These are phyloP conservation scores for Eucalyptus camaldulensis DNA, from an alignment of 345 rosid genomes.

Conservation along the genomic window DNA sequence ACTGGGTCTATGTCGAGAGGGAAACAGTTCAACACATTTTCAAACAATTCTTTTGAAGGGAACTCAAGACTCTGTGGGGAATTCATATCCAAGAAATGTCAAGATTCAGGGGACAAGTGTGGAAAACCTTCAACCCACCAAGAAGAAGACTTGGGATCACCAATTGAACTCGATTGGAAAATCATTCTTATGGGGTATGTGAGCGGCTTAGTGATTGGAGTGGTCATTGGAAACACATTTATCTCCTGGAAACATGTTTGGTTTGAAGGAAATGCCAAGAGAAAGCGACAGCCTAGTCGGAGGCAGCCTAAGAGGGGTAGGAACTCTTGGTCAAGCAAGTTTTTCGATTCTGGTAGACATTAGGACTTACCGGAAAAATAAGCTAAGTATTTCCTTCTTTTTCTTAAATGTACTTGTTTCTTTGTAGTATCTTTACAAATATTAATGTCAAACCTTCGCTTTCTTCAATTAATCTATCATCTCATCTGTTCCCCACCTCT, in stretches of 20 bases:
- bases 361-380: neutral
- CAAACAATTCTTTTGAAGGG: neutral
- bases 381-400: neutral
- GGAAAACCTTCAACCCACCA: neutral
- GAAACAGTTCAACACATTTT: neutral
- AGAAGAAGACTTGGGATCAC: neutral
- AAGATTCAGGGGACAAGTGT: too few species aligned
- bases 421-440: too few species aligned
- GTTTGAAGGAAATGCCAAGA: neutral
- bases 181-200: neutral
- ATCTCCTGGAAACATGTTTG: neutral
- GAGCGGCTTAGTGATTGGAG: neutral
- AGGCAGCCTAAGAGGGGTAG: neutral
- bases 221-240: neutral
- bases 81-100: conserved; percentile 1
- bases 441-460: too few species aligned
- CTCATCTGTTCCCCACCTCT: too few species aligned
- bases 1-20: neutral
- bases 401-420: neutral
- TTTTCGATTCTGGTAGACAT: fast-evolving
- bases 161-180: neutral
- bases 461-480: too few species aligned
- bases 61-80: conserved; percentile 4
- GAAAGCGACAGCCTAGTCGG: neutral
- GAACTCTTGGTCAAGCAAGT: neutral